Base-by-base conservation (phyloP, 2,329 filamentous ascomycete genomes). In the Scortechinia acanthostroma region DNA sequence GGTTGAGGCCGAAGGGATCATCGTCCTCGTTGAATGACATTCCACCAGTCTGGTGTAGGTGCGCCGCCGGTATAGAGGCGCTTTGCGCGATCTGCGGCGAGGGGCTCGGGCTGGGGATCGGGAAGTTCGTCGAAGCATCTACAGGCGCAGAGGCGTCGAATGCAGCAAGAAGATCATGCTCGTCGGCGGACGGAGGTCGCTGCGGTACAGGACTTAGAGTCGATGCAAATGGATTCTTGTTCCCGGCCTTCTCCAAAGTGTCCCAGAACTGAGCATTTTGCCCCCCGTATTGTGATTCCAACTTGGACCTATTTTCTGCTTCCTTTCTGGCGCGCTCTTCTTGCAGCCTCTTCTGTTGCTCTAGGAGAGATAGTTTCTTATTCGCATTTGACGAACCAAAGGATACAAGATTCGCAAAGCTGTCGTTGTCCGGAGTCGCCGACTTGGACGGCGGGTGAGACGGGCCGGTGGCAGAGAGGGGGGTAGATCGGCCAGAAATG, bases 1-100 rank as follows among this genome's bases (percentile, higher is more conserved):
- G 70, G 48, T 73, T 83, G 25, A 96, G 68, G 1, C 88, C 91
- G 59, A 97, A 96, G 2, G 90, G 88, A 57, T 95, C 89, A 57
- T 95, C 89, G 53, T 95, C 88, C 47, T 91, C 84, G 22, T 77
- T 71, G 13, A 61, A 66, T 16, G 53, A 47, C 3, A 57, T 40
- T 21, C 65, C 58, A 45, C 65, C 53, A 2, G 80, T 73, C 45
- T 70, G 66, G 45, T 65, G 70, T 42, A 83, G 62, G 55, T 83
- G 71, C 13, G 77, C 57, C 6, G 58, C 63, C 4, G 66, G 61
- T 20, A 57, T 60, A 10, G 25, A n/a, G 25, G 25, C 25, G 17
- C 6, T 40, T 19, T 13, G 14, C 6, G 10, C 10, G 30, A 65
- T 68, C 33, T 64, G 56, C 6, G 65, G 63, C 1, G 50, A 48